phyloP scores from a whole-genome alignment of 2,329 filamentous ascomycete genomes.

The Pyrenochaeta sp. region DNA sequence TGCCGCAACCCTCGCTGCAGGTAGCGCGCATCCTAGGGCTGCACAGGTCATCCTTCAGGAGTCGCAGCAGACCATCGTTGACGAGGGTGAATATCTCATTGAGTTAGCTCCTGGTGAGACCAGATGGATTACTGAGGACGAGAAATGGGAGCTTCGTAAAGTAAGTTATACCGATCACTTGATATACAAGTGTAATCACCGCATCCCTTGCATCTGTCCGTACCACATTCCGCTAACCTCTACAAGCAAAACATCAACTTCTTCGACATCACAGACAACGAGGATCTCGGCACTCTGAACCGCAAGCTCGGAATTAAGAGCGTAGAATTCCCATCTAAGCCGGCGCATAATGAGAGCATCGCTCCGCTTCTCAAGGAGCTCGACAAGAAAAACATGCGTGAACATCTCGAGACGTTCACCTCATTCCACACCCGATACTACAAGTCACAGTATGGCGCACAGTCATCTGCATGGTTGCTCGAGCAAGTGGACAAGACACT shows the following conservation, averaged over 20 bases:
- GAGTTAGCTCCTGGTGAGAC: constrained; percentile 85
- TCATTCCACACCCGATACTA: constrained; percentile 85
- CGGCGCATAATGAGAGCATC: constrained; percentile 70
- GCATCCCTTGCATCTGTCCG: not conserved
- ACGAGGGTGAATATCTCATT: constrained; percentile 64
- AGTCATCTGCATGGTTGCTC: constrained; percentile 89
- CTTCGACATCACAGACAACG: constrained; percentile 89
- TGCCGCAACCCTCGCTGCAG: constrained; percentile 36
- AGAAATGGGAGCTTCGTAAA: constrained; percentile 90
- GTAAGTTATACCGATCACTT: no score
- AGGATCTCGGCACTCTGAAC: constrained; percentile 64
- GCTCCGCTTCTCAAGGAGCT: constrained; percentile 72
- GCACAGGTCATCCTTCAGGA: constrained; percentile 40
- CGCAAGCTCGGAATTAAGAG: constrained; percentile 44
- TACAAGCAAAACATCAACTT: constrained; percentile 80
- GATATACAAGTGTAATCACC: not conserved
- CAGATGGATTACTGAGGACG: constrained; percentile 87
- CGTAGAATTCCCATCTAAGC: constrained; percentile 72
- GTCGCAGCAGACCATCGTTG: constrained; percentile 32
- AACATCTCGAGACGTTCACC: constrained; percentile 79
- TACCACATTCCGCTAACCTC: constrained; percentile 25
- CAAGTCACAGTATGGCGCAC: constrained; percentile 76
- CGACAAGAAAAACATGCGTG: constrained; percentile 76
- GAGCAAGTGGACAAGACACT: constrained; percentile 76
- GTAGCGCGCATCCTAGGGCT: constrained; percentile 33